A percentile compares a stretch with the other conserved stretches of the same genome.
These are phyloP conservation scores for Kernera saxatilis DNA, from an alignment of 345 rosid species.

Conservation along the genomic window DNA sequence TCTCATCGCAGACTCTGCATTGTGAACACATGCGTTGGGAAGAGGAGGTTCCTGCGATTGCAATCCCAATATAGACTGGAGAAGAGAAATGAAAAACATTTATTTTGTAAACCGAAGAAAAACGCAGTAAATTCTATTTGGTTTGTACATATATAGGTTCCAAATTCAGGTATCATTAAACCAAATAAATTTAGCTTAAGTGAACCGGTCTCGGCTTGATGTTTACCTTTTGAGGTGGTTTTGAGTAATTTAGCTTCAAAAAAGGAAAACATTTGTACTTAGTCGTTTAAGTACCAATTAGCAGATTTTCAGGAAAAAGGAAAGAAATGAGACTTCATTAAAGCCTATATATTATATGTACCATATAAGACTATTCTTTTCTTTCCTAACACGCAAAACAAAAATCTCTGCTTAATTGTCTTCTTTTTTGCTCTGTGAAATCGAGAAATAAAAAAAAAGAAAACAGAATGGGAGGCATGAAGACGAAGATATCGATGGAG, in stretches of 20 bases:
- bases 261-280: not conserved
- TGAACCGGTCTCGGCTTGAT: no score
- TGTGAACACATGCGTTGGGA: no score
- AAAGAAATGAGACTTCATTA: not conserved
- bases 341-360: not conserved
- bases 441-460: not conserved
- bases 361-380: not conserved
- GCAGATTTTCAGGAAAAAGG: not conserved
- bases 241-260: not conserved
- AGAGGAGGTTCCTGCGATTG: no score
- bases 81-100: no score
- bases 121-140: no score
- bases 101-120: no score
- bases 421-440: not conserved
- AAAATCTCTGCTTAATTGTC: not conserved
- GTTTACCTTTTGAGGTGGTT: no score
- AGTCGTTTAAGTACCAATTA: not conserved
- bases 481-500: not conserved
- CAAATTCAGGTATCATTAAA: no score
- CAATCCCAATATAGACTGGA: no score
- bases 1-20: no score
- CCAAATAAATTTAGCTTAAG: no score
- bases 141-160: no score
- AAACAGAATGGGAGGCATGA: slow-evolving; percentile 6
- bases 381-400: not conserved